A percentile compares a stretch with the other conserved stretches of the same genome.
phyloP scores from a whole-genome alignment of 345 rosid species.

The Moringa oleifera region DNA sequence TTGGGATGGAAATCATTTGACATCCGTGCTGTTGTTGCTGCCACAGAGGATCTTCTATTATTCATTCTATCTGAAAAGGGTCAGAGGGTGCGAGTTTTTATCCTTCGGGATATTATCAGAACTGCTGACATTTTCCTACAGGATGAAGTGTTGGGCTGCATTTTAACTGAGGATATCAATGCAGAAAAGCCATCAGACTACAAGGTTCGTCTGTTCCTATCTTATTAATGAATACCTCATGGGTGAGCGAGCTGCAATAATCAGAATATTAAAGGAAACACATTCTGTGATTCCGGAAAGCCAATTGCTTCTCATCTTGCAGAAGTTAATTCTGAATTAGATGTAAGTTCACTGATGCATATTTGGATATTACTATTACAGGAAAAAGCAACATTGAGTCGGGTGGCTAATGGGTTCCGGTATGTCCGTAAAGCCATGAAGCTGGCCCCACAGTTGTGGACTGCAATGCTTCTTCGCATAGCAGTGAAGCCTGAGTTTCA shows the following conservation, averaged over 20 bases:
- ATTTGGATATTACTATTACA: background rate
- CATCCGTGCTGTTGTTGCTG: slow-evolving; percentile 77
- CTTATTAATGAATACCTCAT: background rate
- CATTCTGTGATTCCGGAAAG: background rate
- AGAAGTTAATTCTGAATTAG: no score
- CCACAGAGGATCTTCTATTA: slow-evolving; percentile 82
- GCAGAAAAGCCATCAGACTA: slow-evolving; percentile 16
- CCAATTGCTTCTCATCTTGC: background rate
- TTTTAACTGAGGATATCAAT: slow-evolving; percentile 21
- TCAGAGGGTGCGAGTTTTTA: slow-evolving; percentile 60
- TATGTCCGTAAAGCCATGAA: slow-evolving; percentile 55
- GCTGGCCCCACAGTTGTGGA: slow-evolving; percentile 82
- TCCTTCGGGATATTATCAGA: slow-evolving; percentile 65
- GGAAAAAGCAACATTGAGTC: slow-evolving; percentile 43
- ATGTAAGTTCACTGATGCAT: no score
- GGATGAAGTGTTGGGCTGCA: slow-evolving; percentile 38
- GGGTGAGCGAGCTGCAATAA: background rate
- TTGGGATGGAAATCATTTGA: slow-evolving; percentile 77
- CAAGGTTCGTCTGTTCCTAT: slow-evolving; percentile 35
- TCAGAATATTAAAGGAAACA: background rate
- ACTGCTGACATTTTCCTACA: slow-evolving; percentile 57
- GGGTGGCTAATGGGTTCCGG: slow-evolving; percentile 55
- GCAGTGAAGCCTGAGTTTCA: slow-evolving; percentile 56
- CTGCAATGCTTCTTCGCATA: slow-evolving; percentile 62
- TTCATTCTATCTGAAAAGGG: slow-evolving; percentile 85